Evolutionary conservation across 768 basidiomycete species (phyloP), one percentile per base, ranked within the genome.

Genomic region (Candolleomyces eurysporus): DNA sequence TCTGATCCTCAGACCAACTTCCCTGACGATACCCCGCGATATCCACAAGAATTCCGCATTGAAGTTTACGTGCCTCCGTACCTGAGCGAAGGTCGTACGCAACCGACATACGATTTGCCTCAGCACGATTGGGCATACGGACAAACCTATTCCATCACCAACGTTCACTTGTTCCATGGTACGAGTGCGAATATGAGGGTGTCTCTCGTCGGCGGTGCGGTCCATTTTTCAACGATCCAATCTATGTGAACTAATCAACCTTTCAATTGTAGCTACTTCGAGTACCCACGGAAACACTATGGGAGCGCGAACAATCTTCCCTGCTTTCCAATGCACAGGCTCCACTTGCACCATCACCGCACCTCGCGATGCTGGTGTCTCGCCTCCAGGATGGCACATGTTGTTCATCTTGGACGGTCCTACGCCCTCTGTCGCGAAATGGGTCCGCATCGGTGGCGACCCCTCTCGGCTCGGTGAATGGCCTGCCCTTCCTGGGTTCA

Each of bases 31-130:
- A 78, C 74, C 19, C 69, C 70, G 13, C 78, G 76, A 40, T 89
- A 85, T 67, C 85, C 87, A 0, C 87, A 94, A 64, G 92, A 96
- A 69, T 88, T 92, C 73, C 83, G 93, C 13, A 82, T 82, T 55
- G 81, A 83, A 73, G 86, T 89, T 30, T 97, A 96, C 75, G 83
- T 91, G 66, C 96, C 96, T 6, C 92, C 91, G 16, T 98, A 96
- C 73, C 82, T 93, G 62, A 85, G 75, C 63, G 73, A 82, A 63
- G 89, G 89, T 10, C 74, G 80, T 63, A 70, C 64, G 5, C 89
- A 88, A 60, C 94, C 90, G 0, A 76, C 72, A 48, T 89, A 86
- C 70, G 84, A 78, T 21, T 78, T 90, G 48, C 64, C 78, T 0
- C 69, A 77, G 60, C 83, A 78, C 11, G 90, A 93, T 67, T 92